phyloP scores from a whole-genome alignment of 306 rosid genomes.

The Mucuna pruriens region DNA sequence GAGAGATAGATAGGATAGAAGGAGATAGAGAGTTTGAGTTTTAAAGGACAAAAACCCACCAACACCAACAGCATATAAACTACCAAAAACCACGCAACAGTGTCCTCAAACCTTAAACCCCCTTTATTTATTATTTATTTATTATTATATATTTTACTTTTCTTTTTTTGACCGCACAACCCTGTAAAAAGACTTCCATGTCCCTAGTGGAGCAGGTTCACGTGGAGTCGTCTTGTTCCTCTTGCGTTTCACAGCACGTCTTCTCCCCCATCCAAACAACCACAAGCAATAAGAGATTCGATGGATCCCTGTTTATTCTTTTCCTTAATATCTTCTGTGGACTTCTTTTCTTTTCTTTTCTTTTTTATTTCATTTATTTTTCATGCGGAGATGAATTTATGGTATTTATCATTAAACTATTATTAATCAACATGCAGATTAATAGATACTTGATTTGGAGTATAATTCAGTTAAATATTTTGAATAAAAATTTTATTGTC shows the following conservation, averaged over 20 bases:
- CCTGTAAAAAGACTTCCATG: not conserved
- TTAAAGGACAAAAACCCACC: conserved; percentile 46
- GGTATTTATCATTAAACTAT: too few relatives aligned
- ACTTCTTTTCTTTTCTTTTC: not conserved
- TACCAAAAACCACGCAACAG: conserved; percentile 63
- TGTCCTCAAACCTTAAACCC: conserved; percentile 63
- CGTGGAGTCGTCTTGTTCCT: not conserved
- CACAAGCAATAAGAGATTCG: not conserved
- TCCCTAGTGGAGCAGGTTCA: not conserved
- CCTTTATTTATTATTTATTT: not conserved
- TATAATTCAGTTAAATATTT: too few relatives aligned
- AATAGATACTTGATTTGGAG: too few relatives aligned
- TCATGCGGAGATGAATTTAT: not conserved
- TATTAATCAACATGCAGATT: too few relatives aligned
- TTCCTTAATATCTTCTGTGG: not conserved
- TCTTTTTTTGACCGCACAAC: not conserved
- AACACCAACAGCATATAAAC: not conserved
- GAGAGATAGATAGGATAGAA: not conserved
- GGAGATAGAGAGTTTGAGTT: not conserved
- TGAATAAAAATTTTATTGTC: too few relatives aligned
- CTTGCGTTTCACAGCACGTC: not conserved
- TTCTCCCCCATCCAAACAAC: not conserved
- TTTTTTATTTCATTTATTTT: too few relatives aligned
- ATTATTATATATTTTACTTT: not conserved
- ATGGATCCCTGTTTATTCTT: not conserved